phyloP scores from a whole-genome alignment of 2,329 filamentous ascomycete species.

The Pseudogymnoascus sp. region DNA sequence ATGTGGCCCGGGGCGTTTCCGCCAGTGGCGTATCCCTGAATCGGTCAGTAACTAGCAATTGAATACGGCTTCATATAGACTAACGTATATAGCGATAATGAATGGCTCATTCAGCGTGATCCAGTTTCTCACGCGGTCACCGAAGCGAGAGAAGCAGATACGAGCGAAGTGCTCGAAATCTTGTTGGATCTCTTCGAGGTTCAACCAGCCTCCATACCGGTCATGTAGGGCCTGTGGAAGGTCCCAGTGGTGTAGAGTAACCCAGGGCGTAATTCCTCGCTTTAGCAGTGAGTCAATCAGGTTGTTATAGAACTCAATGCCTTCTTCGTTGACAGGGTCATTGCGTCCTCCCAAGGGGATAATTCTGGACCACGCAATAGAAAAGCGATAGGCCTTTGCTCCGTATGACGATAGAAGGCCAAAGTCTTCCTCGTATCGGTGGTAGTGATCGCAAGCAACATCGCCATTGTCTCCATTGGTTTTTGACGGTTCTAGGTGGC shows the following conservation, averaged over 20 bases:
- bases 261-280: constrained; percentile 34
- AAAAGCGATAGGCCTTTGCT: constrained; percentile 34
- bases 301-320: constrained; percentile 39
- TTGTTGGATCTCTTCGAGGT: constrained; percentile 21
- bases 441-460: constrained; percentile 41
- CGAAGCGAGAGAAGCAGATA: constrained; percentile 31
- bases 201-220: constrained; percentile 32
- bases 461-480: constrained; percentile 33
- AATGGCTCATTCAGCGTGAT: constrained; percentile 35
- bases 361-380: constrained; percentile 40
- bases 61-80: not conserved
- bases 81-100: constrained; percentile 24
- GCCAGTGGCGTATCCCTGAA: constrained; percentile 19
- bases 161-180: constrained; percentile 34
- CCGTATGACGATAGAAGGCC: constrained; percentile 31
- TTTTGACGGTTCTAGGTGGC: constrained; percentile 24
- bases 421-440: constrained; percentile 40
- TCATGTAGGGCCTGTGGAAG: constrained; percentile 29
- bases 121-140: constrained; percentile 31
- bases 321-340: constrained; percentile 37
- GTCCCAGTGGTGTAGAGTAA: constrained; percentile 38
- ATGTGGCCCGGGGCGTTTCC: constrained; percentile 22
- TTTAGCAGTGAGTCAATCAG: constrained; percentile 35
- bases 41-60: not conserved
- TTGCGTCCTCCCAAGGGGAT: constrained; percentile 37